Evolutionary conservation across 805 yeast genomes (phyloP), one percentile per base, ranked within the genome.

Genomic region (Yamadazyma akitaensis): DNA sequence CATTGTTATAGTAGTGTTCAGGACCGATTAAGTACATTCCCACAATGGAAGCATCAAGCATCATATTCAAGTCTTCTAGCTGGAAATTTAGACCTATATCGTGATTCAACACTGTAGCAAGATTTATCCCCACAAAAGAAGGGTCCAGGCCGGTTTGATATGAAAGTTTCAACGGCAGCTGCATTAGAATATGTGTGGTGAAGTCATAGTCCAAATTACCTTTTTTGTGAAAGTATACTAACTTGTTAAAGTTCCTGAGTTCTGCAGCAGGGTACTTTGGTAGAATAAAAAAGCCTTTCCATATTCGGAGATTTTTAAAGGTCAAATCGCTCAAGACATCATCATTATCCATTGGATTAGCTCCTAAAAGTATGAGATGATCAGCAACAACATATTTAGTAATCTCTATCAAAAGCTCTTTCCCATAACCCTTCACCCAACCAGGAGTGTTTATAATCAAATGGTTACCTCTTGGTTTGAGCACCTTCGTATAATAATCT

Each of bases 381-480:
- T 84, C 76, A 0, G 95, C 88, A 21, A 70, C 63, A 1, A 78
- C 61, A 9, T 61, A 48, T 0, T 55, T 49, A 2, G 82, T 68
- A 2, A 85, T 64, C 24, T 72, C 66, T 13, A 64, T 69, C n/a
- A 87, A 68, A 8, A 90, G 64, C 40, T 81, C 84, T 13, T 83
- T 71, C 0, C 97, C 97, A 51, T 80, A 81, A 0, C 97, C 97
- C 62, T 86, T 87, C 26, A 89, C 78, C 96, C 96, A 90, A 0
- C 96, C 96, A 0, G 97, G 92, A 0, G 91, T 79, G 56, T 90
- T 90, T 3, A 91, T 73, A 1, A 90, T 61, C 2, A 89, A 63
- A 13, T 68, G 75, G 17, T 44, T 49, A 2, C 67, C 67, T 10
- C 52, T 53, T 3, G 57, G 60, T 44, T 40, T 56, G 26, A 54